Evolutionary conservation across 2,329 filamentous ascomycete genomes (phyloP).

Genomic region (Polychaeton citri): DNA sequence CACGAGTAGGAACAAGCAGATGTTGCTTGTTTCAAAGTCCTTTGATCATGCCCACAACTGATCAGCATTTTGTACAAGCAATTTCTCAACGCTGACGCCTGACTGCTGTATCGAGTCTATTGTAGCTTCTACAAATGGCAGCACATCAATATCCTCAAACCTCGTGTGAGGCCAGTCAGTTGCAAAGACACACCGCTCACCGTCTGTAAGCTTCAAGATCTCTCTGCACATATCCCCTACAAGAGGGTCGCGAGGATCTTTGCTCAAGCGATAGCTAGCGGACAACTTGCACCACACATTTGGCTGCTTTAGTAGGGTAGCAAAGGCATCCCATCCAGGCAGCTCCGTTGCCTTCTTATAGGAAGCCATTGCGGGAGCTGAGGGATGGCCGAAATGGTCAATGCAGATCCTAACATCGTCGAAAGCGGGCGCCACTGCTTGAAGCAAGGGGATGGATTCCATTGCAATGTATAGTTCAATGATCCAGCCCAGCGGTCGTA

Average conservation of each 20-base stretch:
- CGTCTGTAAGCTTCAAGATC: conserved; percentile 32
- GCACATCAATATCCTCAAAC: conserved; percentile 44
- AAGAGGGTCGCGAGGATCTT: conserved; percentile 30
- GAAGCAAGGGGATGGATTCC: conserved; percentile 35
- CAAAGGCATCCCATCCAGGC: conserved; percentile 36
- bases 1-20: too few species aligned
- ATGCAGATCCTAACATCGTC: conserved; percentile 40
- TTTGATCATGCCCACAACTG: conserved; percentile 24
- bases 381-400: conserved; percentile 42
- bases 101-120: conserved; percentile 40
- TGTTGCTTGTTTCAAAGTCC: too few species aligned
- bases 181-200: conserved; percentile 40
- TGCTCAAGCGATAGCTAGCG: conserved; percentile 43
- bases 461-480: conserved; percentile 46
- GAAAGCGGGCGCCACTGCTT: conserved; percentile 35
- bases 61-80: conserved; percentile 45
- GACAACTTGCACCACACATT: conserved; percentile 46
- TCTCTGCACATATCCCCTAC: conserved; percentile 37
- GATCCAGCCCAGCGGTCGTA: conserved; percentile 41
- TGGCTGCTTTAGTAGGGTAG: conserved; percentile 33
- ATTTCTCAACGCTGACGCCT: conserved; percentile 30
- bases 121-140: conserved; percentile 40
- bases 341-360: conserved; percentile 27
- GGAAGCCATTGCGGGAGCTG: conserved; percentile 27
- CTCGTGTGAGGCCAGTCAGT: conserved; percentile 54